These are phyloP conservation scores for Aureobasidium uvarum DNA, from an alignment of 2,329 filamentous ascomycete species.

Conservation along the genomic window DNA sequence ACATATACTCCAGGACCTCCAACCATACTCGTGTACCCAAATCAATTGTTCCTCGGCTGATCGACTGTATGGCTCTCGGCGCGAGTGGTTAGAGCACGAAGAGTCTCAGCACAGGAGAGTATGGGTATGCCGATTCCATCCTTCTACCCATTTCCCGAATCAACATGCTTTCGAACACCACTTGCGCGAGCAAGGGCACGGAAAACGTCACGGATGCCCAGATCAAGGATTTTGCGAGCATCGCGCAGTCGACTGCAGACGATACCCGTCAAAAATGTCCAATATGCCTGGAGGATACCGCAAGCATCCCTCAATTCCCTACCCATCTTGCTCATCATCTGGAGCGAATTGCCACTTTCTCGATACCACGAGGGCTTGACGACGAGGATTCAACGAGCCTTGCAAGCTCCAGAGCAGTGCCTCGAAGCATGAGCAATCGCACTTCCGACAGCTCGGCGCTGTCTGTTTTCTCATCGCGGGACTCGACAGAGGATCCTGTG, in stretches of 20 bases:
- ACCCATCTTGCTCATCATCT: not conserved
- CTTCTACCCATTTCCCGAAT: not conserved
- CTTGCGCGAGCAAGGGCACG: not conserved
- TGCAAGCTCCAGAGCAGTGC: not conserved
- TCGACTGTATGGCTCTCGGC: not conserved
- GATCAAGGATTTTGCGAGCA: not conserved
- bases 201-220: not conserved
- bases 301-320: not conserved
- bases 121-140: slow-evolving; percentile 5
- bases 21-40: not conserved
- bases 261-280: not conserved
- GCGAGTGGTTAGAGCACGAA: slow-evolving; percentile 6
- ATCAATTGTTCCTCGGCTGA: not conserved
- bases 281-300: not conserved
- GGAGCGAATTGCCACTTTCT: slow-evolving; percentile 8
- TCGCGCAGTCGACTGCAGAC: not conserved
- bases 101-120: not conserved
- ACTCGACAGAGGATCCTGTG: not conserved
- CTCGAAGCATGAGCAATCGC: not conserved
- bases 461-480: not conserved
- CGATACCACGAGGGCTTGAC: not conserved
- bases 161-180: not conserved
- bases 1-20: slow-evolving; percentile 4
- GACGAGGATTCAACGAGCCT: slow-evolving; percentile 27
- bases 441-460: not conserved